phyloP scores from a whole-genome alignment of 768 basidiomycete species.

The Astraeus odoratus region DNA sequence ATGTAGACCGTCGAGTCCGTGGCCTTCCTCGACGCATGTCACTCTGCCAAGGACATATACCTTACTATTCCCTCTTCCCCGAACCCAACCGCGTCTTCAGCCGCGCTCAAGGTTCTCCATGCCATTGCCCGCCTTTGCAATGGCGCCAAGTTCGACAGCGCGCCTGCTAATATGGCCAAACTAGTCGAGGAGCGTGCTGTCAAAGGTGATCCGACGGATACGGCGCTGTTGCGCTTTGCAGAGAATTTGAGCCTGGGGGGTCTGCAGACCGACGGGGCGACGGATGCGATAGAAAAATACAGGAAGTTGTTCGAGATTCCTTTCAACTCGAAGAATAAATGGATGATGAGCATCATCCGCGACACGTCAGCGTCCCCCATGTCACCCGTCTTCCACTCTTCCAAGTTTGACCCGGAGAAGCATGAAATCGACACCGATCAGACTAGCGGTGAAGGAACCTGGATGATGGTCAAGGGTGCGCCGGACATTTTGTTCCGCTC shows the following conservation, averaged over 20 bases:
- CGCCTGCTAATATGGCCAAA: conserved; percentile 11
- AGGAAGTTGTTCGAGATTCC: conserved; percentile 31
- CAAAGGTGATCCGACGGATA: conserved; percentile 48
- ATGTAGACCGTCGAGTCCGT: conserved; percentile 33
- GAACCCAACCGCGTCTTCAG: conserved; percentile 7
- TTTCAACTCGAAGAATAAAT: conserved; percentile 50
- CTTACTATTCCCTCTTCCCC: conserved; percentile 9
- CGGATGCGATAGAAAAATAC: conserved; percentile 13
- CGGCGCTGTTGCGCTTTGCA: conserved; percentile 45
- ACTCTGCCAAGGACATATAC: conserved; percentile 15
- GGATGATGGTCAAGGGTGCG: conserved; percentile 52
- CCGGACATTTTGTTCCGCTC: conserved; percentile 45
- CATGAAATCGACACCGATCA: not conserved
- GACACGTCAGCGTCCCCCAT: conserved; percentile 5
- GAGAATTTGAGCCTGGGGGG: conserved; percentile 13
- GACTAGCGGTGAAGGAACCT: conserved; percentile 3
- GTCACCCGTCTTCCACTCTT: not conserved
- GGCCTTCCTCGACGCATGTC: conserved; percentile 28
- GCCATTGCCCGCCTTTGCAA: conserved; percentile 51
- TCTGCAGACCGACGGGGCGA: not conserved
- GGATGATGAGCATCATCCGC: conserved; percentile 43
- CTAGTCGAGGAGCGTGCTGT: conserved; percentile 29
- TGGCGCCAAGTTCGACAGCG: conserved; percentile 42
- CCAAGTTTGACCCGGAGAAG: conserved; percentile 1
- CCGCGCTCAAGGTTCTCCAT: conserved; percentile 25